Base-by-base conservation (phyloP, 1,139 yeast species). In the Pichia sp. region DNA sequence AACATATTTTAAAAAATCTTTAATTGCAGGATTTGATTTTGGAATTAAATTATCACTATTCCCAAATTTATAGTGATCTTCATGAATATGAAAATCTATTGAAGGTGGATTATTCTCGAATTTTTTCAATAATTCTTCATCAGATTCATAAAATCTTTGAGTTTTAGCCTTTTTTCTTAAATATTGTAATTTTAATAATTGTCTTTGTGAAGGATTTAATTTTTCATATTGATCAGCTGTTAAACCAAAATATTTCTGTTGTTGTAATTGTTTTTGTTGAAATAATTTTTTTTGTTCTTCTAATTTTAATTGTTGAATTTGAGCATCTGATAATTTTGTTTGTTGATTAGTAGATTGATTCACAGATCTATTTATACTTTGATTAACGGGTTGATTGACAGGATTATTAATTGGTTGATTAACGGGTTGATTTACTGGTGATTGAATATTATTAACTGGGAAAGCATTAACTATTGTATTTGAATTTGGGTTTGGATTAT, bases 61-160 rank as follows among this genome's bases (percentile, higher is more conserved):
- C 48, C 85, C 85, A 66, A 84, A 87, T 50, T 94, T 74, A 61
- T 80, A 92, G 63, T 90, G 95, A 41, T 87, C 86, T 55, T 87
- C 95, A 63, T 85, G 90, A 33, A 92, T 87, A 58, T 92, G 97
- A 55, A 92, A 80, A 51, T 82, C 94, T 48, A 92, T 64, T 38
- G 95, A 85, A 10, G 97, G 86, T 6, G 94, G 87, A 51, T 77
- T 79, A 49, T 80, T 78, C 50, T 83, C 80, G 60, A 82, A 89
- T 60, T 89, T 90, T 49, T 78, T 75, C 54, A 92, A 66, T n/a
- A 92, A 73, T 40, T 82, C 86, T 50, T 78, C 84, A 10, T 86
- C 68, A 4, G 90, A 80, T 54, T 84, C 86, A 12, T 85, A 80
- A 59, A 82, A 83, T 41, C 78, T 74, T 56, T 75, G 78, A 29